phyloP scores from a whole-genome alignment of 768 basidiomycete genomes.

The Tephrocybe sp. region DNA sequence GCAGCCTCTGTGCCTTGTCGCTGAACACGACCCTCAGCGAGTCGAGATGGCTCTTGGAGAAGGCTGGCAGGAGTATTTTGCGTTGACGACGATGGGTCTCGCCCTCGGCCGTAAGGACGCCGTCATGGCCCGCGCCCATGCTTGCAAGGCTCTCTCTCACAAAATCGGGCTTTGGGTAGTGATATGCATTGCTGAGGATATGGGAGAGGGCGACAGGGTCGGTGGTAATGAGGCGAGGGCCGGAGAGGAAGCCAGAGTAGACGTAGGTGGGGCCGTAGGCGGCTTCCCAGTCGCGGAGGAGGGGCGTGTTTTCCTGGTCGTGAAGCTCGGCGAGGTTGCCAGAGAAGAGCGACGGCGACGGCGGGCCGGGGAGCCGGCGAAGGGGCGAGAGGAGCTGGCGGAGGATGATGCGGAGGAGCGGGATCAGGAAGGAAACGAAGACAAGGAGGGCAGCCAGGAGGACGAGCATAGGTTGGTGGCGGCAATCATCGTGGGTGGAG shows the following conservation, averaged over 20 bases:
- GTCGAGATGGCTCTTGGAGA: constrained; percentile 3
- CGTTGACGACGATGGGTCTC: constrained; percentile 54
- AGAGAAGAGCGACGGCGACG: constrained; percentile 45
- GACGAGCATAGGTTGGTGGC: too few species aligned
- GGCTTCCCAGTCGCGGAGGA: constrained; percentile 45
- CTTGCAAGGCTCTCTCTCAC: constrained; percentile 48
- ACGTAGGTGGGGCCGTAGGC: constrained; percentile 49
- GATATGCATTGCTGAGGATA: constrained; percentile 55
- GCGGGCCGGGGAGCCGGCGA: constrained; percentile 45
- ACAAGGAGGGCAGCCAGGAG: background rate
- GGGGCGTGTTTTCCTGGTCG: constrained; percentile 56
- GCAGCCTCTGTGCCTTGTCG: background rate
- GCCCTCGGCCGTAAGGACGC: constrained; percentile 54
- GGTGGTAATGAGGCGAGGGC: constrained; percentile 54
- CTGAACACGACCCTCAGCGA: background rate
- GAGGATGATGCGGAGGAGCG: constrained; percentile 40
- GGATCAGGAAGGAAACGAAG: constrained; percentile 19
- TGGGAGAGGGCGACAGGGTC: constrained; percentile 59
- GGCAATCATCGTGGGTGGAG: too few species aligned
- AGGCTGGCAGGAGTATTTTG: constrained; percentile 46
- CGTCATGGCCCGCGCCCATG: constrained; percentile 51
- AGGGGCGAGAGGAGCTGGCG: constrained; percentile 49
- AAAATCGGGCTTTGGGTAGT: constrained; percentile 64
- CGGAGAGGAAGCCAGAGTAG: constrained; percentile 53
- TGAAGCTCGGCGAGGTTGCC: constrained; percentile 55